Evolutionary conservation across 768 basidiomycete species (phyloP).

Genomic region (Rhodocollybia butyracea): DNA sequence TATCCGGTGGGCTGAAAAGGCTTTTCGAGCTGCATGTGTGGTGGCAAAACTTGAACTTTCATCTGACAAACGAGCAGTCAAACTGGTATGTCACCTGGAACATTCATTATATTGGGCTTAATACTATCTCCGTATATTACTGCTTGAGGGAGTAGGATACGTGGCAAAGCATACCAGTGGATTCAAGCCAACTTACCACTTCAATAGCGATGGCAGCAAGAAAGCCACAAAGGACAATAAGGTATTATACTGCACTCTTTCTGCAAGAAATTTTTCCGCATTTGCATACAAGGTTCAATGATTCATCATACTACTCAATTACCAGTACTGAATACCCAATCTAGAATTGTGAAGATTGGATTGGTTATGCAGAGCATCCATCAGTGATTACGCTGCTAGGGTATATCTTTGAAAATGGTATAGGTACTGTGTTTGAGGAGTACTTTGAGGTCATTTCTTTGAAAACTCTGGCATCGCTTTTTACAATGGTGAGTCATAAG

Average conservation of each 20-base stretch:
- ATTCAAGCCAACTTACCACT: neutral
- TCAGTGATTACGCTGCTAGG: neutral
- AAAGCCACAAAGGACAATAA: neutral
- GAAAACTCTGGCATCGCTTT: neutral
- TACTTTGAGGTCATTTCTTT: neutral
- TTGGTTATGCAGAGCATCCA: neutral
- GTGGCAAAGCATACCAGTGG: neutral
- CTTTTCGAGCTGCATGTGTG: neutral
- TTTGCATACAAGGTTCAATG: slow-evolving; percentile 2
- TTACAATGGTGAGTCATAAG: neutral
- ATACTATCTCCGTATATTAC: neutral
- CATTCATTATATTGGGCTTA: neutral
- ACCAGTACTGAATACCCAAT: neutral
- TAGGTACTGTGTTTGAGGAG: neutral
- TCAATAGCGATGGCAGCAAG: neutral
- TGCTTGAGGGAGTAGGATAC: neutral
- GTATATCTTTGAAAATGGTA: neutral
- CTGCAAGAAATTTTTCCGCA: neutral
- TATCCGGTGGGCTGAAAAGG: neutral
- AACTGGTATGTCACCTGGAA: neutral
- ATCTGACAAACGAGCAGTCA: neutral
- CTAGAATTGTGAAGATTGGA: no score
- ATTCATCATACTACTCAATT: neutral
- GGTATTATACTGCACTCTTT: neutral
- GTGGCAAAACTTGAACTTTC: neutral